Base-by-base conservation (phyloP, 2,329 filamentous ascomycete species). In the Trichoderma koningiopsis region DNA sequence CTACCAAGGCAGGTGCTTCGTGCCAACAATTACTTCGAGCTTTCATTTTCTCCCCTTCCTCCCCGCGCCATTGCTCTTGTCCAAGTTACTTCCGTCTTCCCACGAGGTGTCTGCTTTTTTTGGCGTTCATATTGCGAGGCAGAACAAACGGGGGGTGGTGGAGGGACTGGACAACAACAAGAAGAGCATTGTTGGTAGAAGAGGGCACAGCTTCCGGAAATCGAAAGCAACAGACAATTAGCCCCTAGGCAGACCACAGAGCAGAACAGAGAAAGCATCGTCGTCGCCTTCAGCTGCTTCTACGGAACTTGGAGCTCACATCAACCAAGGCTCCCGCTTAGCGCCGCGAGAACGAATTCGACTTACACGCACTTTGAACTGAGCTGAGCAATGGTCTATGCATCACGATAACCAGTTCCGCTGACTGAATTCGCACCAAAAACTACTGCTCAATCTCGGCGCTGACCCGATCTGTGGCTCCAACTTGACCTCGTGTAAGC, bases 91-190 rank as follows among this genome's bases (percentile, higher is more conserved):
- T 5, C n/a, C 35, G 37, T 27, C 43, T 49, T 55, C 33, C 16
- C 11, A 29, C n/a, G 24, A 43, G 37, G 57, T 56, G 58, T 24
- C 24, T 2, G 49, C n/a, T 49, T 24, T 49, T 49, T 40, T 40
- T n/a, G 29, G 53, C 55, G 52, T 31, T 58, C 29, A 24, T 11
- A 58, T 52, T 22, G 64, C 40, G 64, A 67, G 64, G 22, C 55
- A 47, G 29, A 37, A 29, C 16, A 52, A 49, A 37, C 55, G 64
- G 64, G 64, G 64, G 64, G 64, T 49, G 64, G 64, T 37, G 64
- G 64, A 67, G 64, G 64, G 64, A 37, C 27, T 37, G 16, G 6
- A 22, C 10, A 57, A 47, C 10, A 57, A 47, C 2, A 47, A n/a
- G 37, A 52, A 31, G 49, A 67, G 8, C 24, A 16, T 29, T 8